Conservation (phyloP, 164 flowering plant genomes). For the Sextonia rubra region DNA sequence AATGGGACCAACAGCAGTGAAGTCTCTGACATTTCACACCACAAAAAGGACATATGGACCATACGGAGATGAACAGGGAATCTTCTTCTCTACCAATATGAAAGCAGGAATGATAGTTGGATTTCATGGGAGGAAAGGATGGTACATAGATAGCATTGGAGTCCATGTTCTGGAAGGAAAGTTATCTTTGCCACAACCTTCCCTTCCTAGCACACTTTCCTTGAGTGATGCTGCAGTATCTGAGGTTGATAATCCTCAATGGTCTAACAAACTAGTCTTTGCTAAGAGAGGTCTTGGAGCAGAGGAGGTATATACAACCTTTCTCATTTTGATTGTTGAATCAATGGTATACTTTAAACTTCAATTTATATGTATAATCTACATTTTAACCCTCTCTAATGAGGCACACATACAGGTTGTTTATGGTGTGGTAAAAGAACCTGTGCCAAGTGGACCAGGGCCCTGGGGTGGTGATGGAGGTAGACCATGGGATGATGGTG, state of each 20-base stretch:
- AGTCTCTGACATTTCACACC: slow-evolving; percentile 74
- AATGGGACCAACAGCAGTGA: slow-evolving; percentile 68
- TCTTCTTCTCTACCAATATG: slow-evolving; percentile 37
- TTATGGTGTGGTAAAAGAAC: slow-evolving; percentile 48
- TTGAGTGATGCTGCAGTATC: slow-evolving; percentile 12
- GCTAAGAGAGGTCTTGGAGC: slow-evolving; percentile 25
- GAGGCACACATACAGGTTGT: neutral
- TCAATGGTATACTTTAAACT: too few species aligned
- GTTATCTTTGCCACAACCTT: slow-evolving; percentile 22
- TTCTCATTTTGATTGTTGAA: too few species aligned
- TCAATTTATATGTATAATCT: too few species aligned
- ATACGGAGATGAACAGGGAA: slow-evolving; percentile 75
- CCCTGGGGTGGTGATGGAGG: slow-evolving; percentile 97
- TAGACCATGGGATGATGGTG: slow-evolving; percentile 85
- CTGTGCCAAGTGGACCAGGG: slow-evolving; percentile 60
- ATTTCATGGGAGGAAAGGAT: slow-evolving; percentile 69
- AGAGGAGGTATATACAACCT: slow-evolving; percentile 39
- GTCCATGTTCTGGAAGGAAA: slow-evolving; percentile 64
- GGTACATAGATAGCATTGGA: slow-evolving; percentile 68
- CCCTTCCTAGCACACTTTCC: slow-evolving; percentile 12
- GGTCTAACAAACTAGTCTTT: slow-evolving; percentile 40
- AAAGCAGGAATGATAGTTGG: slow-evolving; percentile 65
- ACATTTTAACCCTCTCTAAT: too few species aligned
- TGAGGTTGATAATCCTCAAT: slow-evolving; percentile 37
- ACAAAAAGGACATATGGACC: slow-evolving; percentile 68